A percentile compares a stretch with the other conserved stretches of the same genome.
Conservation (phyloP, 306 rosid species). For the Adenanthera pavonina region DNA sequence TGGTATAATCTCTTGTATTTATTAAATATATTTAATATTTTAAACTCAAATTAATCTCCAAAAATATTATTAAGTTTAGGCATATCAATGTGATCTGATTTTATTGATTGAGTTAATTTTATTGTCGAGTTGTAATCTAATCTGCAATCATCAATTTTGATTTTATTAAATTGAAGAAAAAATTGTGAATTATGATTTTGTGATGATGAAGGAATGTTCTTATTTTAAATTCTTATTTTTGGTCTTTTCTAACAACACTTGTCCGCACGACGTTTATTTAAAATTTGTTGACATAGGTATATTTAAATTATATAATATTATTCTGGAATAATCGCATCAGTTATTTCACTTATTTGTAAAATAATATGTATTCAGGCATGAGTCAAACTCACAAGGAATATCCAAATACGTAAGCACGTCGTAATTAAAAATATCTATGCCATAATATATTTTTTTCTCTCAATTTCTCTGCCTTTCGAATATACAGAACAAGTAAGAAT, state of each 20-base stretch:
- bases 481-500: not conserved
- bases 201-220: not conserved
- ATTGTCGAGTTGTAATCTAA: not conserved
- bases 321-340: not conserved
- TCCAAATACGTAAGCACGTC: not conserved
- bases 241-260: not conserved
- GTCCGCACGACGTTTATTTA: not conserved
- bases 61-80: not conserved
- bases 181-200: not conserved
- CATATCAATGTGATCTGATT: not conserved
- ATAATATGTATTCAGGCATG: not conserved
- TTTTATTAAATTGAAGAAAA: no score
- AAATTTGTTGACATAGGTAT: not conserved
- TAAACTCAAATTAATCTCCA: no score
- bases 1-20: not conserved
- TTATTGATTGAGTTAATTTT: not conserved
- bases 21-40: not conserved
- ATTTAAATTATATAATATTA: not conserved
- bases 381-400: not conserved
- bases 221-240: not conserved
- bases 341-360: not conserved
- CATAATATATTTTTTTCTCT: not conserved
- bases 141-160: not conserved
- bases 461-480: not conserved
- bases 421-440: not conserved